Evolutionary conservation across 1,139 yeast species (phyloP).

Genomic region (Arxiozyma slooffiae): DNA sequence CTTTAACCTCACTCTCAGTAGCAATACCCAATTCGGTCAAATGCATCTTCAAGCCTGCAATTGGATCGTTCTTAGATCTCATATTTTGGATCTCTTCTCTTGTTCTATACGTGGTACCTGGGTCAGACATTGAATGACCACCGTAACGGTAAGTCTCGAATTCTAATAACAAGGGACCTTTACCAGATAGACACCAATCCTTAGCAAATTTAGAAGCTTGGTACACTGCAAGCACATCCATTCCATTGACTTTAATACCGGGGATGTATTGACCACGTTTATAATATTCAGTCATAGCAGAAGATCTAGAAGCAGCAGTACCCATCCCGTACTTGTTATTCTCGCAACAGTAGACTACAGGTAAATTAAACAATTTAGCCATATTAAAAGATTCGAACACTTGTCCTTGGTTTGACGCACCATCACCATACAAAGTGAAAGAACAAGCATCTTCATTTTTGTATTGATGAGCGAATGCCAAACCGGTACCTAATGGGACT

Average conservation of each 20-base stretch:
- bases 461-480: constrained; percentile 95
- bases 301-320: constrained; percentile 91
- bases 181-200: constrained; percentile 88
- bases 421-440: constrained; percentile 92
- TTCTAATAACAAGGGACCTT: constrained; percentile 93
- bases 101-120: constrained; percentile 99
- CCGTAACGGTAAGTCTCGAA: constrained; percentile 98
- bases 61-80: constrained; percentile 97
- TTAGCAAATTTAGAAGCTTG: constrained; percentile 95
- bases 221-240: constrained; percentile 92
- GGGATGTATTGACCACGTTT: constrained; percentile 99
- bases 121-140: constrained; percentile 99
- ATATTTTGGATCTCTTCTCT: constrained; percentile 99
- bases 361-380: constrained; percentile 98
- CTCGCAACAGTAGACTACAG: constrained; percentile 91
- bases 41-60: constrained; percentile 86
- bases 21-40: constrained; percentile 76
- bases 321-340: constrained; percentile 99
- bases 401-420: constrained; percentile 99
- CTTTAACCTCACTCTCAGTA: constrained; percentile 86
- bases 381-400: constrained; percentile 94
- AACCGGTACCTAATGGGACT: constrained; percentile 95
- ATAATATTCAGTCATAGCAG: constrained; percentile 93
- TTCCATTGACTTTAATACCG: constrained; percentile 95
- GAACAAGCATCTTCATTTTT: constrained; percentile 71